Evolutionary conservation across 192 early-diverging fungal species (phyloP), one percentile per base, ranked within the genome.

Genomic region (Rhizoclosmatium sp.): DNA sequence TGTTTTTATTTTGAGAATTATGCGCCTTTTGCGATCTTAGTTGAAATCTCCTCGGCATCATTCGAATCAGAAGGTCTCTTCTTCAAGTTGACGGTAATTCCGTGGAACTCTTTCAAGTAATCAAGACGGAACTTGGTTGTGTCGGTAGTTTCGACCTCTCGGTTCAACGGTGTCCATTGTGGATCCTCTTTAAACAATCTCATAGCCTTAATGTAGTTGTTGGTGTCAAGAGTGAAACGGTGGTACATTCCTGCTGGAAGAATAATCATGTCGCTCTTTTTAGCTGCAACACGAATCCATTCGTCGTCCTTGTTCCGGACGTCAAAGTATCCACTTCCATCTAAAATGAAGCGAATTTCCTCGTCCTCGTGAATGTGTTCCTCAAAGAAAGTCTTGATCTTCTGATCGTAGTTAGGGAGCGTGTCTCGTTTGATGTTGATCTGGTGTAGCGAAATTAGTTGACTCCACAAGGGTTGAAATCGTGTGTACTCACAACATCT

Each of bases 241-340:
- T 99, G 97, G 82, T 97, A 99, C 78, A 96, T 95, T 49, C 96
- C 97, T 23, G 95, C 93, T 2, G 97, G 97, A 86, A 99, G 83
- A 56, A 99, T 88, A 61, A 99, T 89, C 89, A 97, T 75, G 79
- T 98, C 98, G 2, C 91, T 91, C 58, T 80, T 81, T 41, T 86
- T 85, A 41, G 94, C 87, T 16, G 81, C 80, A 79, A 99, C 95
- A 65, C 98, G 92, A 71, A 99, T 93, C 98, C 97, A 99, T 46
- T 86, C 74, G 78, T 93, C 92, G n/a, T 89, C 56, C 3, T 61
- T 47, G 78, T 79, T 69, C 42, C 88, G 84, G 14, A 87, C 73
- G 70, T 88, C 96, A 88, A 99, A 96, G 87, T 91, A 99, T n/a
- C 97, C 98, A 19, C 90, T 86, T n/a, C 98, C 98, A 14, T 94